Base-by-base conservation (phyloP, 2,329 filamentous ascomycete genomes). In the Fusarium sp. region DNA sequence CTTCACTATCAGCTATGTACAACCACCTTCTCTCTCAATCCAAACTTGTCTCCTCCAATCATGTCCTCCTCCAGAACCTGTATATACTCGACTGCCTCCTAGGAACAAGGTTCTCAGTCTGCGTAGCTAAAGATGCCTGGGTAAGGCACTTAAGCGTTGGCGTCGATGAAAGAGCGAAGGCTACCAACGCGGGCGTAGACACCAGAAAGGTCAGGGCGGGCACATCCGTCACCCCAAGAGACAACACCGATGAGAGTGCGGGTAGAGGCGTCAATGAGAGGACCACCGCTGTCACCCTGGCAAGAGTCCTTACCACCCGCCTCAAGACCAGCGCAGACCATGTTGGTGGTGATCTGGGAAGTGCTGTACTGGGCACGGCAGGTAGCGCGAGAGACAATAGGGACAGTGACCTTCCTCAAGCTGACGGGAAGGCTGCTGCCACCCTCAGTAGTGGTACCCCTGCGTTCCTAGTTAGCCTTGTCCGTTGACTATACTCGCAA, bases 261-360 rank as follows among this genome's bases (percentile, higher is more conserved):
- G 63, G 70, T 60, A 23, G 23, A 23, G 37, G 56, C 52, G 34
- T 77, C 66, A 31, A 79, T 67, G 13, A 79, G 70, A 43, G 78
- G 78, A 43, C 78, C 78, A 37, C 78, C 78, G 15, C 71, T 75
- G 72, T 79, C 78, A 16, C 77, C 76, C 31, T 73, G 68, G 77
- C 78, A 79, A 15, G 78, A 71, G 65, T 79, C 78, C 68, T 73
- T 75, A 39, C 75, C 77, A 12, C 78, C 78, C 6, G 51, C 46
- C 3, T 66, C 13, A 10, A 70, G 31, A 10, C 76, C 78, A 46
- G 78, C 78, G 70, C 78, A 79, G 73, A 79, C 71, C 78, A 79
- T 79, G 72, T 69, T 68, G 62, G 57, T 58, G 50, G 76, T 78
- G 60, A 79, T 60, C 50, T 60, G 15, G 6, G 65, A 70, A n/a